Conservation (phyloP, 345 rosid species). For the Syzygium aromaticum region DNA sequence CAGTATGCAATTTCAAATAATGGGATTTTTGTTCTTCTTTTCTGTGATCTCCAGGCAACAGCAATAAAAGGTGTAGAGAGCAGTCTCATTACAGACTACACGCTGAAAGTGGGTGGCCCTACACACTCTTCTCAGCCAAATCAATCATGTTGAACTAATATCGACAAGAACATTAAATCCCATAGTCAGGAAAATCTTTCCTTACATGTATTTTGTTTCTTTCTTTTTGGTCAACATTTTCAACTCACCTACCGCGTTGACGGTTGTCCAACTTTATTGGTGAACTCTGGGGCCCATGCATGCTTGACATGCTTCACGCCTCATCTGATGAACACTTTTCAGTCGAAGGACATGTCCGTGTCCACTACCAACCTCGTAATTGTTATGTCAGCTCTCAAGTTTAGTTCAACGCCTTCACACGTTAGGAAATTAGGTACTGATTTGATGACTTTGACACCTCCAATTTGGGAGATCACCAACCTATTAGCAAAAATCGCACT, state of each 20-base stretch:
- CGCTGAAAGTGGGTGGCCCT: slow-evolving; percentile 48
- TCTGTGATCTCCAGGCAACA: slow-evolving; percentile 41
- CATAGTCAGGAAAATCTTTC: neutral
- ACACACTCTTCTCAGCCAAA: neutral
- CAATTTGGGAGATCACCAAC: neutral
- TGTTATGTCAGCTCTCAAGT: neutral
- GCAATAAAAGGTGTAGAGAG: slow-evolving; percentile 61
- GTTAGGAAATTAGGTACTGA: neutral
- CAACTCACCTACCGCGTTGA: slow-evolving; percentile 14
- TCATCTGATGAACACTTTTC: neutral
- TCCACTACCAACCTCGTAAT: neutral
- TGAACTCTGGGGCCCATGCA: too few relatives aligned
- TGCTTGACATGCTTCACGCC: neutral
- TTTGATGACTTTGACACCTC: neutral
- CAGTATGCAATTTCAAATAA: neutral
- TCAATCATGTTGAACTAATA: neutral
- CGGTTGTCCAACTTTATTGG: neutral
- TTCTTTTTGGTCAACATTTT: slow-evolving; percentile 1
- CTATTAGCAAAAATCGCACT: neutral
- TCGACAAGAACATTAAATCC: neutral
- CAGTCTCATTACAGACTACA: slow-evolving; percentile 85
- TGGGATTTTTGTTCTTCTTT: neutral
- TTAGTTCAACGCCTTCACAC: neutral
- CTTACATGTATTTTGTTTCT: neutral
- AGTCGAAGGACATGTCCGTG: neutral